A percentile compares a stretch with the other conserved stretches of the same genome.
Conservation (phyloP, 345 rosid species). For the Gossypium herbaceum region DNA sequence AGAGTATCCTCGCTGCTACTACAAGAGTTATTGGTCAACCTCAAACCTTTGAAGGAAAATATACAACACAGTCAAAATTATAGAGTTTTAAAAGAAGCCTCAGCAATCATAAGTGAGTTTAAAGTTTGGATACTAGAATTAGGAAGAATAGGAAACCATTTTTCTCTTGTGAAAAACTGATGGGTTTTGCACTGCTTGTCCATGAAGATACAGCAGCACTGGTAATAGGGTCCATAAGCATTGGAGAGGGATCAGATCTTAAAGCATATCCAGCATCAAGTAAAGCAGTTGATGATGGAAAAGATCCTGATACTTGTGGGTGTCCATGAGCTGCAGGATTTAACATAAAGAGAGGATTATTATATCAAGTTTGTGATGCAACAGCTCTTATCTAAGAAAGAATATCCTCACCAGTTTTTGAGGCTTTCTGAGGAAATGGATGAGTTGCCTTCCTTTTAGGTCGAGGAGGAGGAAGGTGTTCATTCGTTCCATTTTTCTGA, state of each 20-base stretch:
- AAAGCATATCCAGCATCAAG: constrained; percentile 44
- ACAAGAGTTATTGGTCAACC: constrained; percentile 45
- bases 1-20: constrained; percentile 64
- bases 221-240: constrained; percentile 47
- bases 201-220: constrained; percentile 41
- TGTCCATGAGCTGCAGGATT: constrained; percentile 35
- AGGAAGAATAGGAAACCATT: constrained; percentile 39
- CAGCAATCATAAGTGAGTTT: neutral
- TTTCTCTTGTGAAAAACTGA: constrained; percentile 35
- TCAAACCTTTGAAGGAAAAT: constrained; percentile 31
- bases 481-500: constrained; percentile 75
- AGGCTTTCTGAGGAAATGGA: constrained; percentile 92
- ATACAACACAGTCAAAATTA: neutral
- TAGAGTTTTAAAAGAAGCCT: neutral
- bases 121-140: neutral
- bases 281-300: constrained; percentile 43
- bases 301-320: constrained; percentile 41
- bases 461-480: constrained; percentile 91
- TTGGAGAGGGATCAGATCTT: constrained; percentile 52
- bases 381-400: constrained; percentile 5
- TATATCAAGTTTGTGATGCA: neutral
- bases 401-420: constrained; percentile 47
- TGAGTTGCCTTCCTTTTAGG: constrained; percentile 91
- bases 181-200: constrained; percentile 48
- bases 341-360: constrained; percentile 4